Base-by-base conservation (phyloP, 345 rosid species). In the Linum trigynum region DNA sequence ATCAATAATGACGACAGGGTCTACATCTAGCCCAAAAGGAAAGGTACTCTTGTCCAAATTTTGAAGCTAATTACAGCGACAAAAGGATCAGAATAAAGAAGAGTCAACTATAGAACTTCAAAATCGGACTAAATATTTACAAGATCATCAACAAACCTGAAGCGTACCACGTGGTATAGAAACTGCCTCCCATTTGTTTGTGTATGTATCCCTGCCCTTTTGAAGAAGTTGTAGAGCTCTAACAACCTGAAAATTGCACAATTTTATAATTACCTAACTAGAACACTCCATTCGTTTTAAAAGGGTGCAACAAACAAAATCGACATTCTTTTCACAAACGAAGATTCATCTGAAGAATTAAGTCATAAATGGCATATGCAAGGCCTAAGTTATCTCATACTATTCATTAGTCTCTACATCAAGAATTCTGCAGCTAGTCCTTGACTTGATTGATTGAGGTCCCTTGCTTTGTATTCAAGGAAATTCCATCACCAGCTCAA, bases 91-190 rank as follows among this genome's bases (percentile, higher is more conserved):
- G 53, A 48, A 48, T 48, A 48, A 48, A 48, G 14, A 23, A 62
- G 1, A 3, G 17, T 9, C 50, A 39, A 62, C 3, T 38, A 41
- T 12, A 62, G 41, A 39, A 62, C 38, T 38, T n/a, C 42, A 40
- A 37, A 60, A 62, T 37, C 39, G 23, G 66, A 69, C 38, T 59
- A 32, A 60, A 59, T 61, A 39, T 50, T 45, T 15, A 57, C 61
- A 65, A 55, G 64, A 35, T 45, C 48, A 70, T 39, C 23, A 66
- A 77, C 95, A 79, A 73, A 92, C 98, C 97, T 92, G 97, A 71
- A 92, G 97, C 39, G 98, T 89, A 68, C 98, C 98, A 67, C 98
- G 95, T 61, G 94, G 90, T 68, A 92, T 84, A 67, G 80, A 76
- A 74, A 87, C 84, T 66, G 82, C 84, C 74, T 80, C 83, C 85